These are phyloP conservation scores for Paraconiothyrium brasiliense DNA, from an alignment of 2,329 filamentous ascomycete species.

Conservation along the genomic window DNA sequence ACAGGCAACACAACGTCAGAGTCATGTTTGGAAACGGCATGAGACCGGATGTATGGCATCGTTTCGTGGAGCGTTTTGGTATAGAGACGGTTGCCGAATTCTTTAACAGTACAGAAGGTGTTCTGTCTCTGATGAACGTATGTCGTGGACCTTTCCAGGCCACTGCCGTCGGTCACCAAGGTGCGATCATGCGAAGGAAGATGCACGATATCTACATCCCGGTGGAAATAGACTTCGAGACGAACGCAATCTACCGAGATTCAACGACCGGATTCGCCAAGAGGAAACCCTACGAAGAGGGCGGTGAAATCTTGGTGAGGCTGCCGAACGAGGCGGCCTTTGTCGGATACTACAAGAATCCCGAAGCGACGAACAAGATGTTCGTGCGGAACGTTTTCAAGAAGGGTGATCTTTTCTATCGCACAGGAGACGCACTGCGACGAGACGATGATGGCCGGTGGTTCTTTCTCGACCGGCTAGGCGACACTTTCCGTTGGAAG, in stretches of 20 bases:
- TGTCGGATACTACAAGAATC: conserved; percentile 75
- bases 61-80: conserved; percentile 71
- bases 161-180: conserved; percentile 76
- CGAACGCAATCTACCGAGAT: conserved; percentile 72
- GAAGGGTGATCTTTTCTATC: conserved; percentile 60
- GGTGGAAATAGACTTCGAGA: conserved; percentile 73
- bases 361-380: conserved; percentile 69
- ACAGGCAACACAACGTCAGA: conserved; percentile 67
- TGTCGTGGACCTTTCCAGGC: conserved; percentile 69
- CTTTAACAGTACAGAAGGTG: conserved; percentile 80
- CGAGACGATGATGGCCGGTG: conserved; percentile 56
- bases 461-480: conserved; percentile 60
- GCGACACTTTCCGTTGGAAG: conserved; percentile 62
- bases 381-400: conserved; percentile 58
- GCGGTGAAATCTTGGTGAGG: conserved; percentile 79
- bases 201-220: conserved; percentile 68
- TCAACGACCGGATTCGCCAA: conserved; percentile 73
- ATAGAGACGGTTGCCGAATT: conserved; percentile 74
- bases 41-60: conserved; percentile 73
- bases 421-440: conserved; percentile 59
- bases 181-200: conserved; percentile 64
- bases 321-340: conserved; percentile 68
- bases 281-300: conserved; percentile 70
- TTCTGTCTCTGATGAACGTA: conserved; percentile 69
- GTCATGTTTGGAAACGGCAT: conserved; percentile 73